A percentile compares a stretch with the other conserved stretches of the same genome.
These are phyloP conservation scores for Erucastrum elatum DNA, from an alignment of 345 rosid species.

Conservation along the genomic window DNA sequence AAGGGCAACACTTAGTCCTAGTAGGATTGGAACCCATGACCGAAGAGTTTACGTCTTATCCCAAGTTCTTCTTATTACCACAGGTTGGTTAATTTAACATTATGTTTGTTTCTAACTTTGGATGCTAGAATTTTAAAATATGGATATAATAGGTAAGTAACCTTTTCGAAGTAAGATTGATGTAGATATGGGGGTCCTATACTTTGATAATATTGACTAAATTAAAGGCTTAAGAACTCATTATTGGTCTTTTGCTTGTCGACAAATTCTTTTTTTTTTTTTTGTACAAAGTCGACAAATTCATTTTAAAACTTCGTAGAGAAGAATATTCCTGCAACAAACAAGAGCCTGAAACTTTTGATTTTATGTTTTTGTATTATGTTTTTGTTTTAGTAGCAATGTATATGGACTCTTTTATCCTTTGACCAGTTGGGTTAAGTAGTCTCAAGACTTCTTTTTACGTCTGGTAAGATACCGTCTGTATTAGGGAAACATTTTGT, in stretches of 20 bases:
- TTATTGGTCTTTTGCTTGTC: conserved; percentile 17
- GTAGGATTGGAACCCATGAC: too few relatives aligned
- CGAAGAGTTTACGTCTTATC: too few relatives aligned
- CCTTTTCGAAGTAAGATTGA: too few relatives aligned
- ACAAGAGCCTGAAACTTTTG: conserved; percentile 25
- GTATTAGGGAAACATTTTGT: conserved; percentile 40
- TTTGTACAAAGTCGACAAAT: too few relatives aligned
- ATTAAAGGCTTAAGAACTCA: not conserved
- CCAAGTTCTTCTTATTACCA: too few relatives aligned
- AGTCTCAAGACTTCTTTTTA: conserved; percentile 27
- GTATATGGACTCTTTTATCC: conserved; percentile 24
- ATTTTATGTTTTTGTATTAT: not conserved
- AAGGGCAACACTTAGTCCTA: too few relatives aligned
- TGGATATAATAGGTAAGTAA: too few relatives aligned
- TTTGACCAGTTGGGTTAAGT: conserved; percentile 30
- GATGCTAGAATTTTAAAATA: too few relatives aligned
- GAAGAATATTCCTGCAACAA: conserved; percentile 40
- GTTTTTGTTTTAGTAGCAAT: conserved; percentile 17
- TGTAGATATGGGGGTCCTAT: too few relatives aligned
- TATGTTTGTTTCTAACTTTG: too few relatives aligned
- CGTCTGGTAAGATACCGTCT: conserved; percentile 37
- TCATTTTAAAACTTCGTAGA: conserved; percentile 28
- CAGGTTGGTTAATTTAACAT: too few relatives aligned
- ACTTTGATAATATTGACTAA: too few relatives aligned
- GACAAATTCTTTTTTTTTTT: not conserved